These are phyloP conservation scores for Chaetothyriales sp. DNA, from an alignment of 2,329 filamentous ascomycete genomes.

Conservation along the genomic window DNA sequence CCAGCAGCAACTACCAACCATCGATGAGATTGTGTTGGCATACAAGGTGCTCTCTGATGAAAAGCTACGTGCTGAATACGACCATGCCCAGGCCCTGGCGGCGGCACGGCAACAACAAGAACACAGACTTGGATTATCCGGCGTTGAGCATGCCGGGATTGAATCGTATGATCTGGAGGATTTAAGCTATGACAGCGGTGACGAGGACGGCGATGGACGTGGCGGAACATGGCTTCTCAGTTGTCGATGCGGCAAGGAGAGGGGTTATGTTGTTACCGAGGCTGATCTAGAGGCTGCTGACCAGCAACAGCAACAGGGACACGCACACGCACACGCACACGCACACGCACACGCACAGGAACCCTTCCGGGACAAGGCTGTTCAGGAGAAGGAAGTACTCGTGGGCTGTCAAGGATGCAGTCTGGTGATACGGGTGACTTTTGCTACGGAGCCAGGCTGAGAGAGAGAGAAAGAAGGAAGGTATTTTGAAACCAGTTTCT, in stretches of 20 bases:
- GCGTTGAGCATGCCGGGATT: slow-evolving; percentile 31
- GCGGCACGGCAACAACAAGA: neutral
- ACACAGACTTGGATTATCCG: neutral
- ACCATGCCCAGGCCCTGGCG: slow-evolving; percentile 19
- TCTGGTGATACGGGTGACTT: slow-evolving; percentile 46
- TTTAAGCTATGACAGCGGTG: slow-evolving; percentile 27
- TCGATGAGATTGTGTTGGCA: slow-evolving; percentile 46
- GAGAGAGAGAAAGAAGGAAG: slow-evolving; percentile 3
- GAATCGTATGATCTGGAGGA: slow-evolving; percentile 46
- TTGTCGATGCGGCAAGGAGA: slow-evolving; percentile 44
- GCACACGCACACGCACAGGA: too few species aligned
- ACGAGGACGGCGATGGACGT: slow-evolving; percentile 4
- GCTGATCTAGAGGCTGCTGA: slow-evolving; percentile 30
- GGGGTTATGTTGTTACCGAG: slow-evolving; percentile 41
- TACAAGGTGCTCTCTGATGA: slow-evolving; percentile 39
- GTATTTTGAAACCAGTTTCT: neutral
- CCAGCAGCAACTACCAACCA: slow-evolving; percentile 4
- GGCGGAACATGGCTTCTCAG: slow-evolving; percentile 31
- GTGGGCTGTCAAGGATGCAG: slow-evolving; percentile 49
- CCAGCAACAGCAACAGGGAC: neutral
- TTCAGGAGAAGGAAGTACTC: slow-evolving; percentile 38
- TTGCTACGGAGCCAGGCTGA: slow-evolving; percentile 35
- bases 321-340: too few species aligned
- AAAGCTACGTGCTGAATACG: slow-evolving; percentile 32
- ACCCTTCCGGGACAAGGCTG: slow-evolving; percentile 22